Conservation (phyloP, 2,329 filamentous ascomycete species). For the Calonectria pteridis region DNA sequence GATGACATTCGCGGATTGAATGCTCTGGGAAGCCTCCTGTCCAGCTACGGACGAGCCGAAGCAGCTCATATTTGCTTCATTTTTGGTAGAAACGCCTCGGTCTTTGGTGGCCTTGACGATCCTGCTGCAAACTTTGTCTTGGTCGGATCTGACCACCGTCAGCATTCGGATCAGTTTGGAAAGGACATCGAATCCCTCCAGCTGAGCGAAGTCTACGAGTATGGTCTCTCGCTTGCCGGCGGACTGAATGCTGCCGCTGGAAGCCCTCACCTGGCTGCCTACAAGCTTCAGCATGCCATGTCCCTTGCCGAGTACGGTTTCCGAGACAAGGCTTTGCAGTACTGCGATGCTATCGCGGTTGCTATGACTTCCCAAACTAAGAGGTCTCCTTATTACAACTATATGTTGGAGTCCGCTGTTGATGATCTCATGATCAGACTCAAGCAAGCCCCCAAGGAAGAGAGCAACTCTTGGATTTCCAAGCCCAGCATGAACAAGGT, state of each 20-base stretch:
- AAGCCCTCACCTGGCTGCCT: constrained; percentile 86
- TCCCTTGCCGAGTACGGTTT: constrained; percentile 86
- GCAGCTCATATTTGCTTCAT: constrained; percentile 95
- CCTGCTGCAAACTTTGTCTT: constrained; percentile 82
- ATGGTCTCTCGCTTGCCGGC: constrained; percentile 80
- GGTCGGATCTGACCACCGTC: constrained; percentile 85
- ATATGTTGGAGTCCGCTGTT: constrained; percentile 77
- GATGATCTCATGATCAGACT: constrained; percentile 88
- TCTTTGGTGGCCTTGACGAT: constrained; percentile 89
- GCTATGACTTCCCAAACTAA: constrained; percentile 85
- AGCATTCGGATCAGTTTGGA: constrained; percentile 77
- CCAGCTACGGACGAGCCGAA: constrained; percentile 87
- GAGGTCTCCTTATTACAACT: constrained; percentile 88
- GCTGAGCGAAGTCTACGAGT: constrained; percentile 97
- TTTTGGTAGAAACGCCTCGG: constrained; percentile 78
- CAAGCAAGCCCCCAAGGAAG: constrained; percentile 86
- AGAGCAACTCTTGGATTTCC: constrained; percentile 88
- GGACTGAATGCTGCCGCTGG: constrained; percentile 63
- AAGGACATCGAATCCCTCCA: constrained; percentile 89
- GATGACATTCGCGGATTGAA: constrained; percentile 84
- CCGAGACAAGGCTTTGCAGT: constrained; percentile 85
- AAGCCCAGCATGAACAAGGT: constrained; percentile 98
- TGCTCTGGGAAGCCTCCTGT: constrained; percentile 84
- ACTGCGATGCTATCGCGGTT: constrained; percentile 85
- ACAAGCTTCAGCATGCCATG: constrained; percentile 91